Base-by-base conservation (phyloP, 495 filamentous ascomycete genomes). In the Cercophora samala region DNA sequence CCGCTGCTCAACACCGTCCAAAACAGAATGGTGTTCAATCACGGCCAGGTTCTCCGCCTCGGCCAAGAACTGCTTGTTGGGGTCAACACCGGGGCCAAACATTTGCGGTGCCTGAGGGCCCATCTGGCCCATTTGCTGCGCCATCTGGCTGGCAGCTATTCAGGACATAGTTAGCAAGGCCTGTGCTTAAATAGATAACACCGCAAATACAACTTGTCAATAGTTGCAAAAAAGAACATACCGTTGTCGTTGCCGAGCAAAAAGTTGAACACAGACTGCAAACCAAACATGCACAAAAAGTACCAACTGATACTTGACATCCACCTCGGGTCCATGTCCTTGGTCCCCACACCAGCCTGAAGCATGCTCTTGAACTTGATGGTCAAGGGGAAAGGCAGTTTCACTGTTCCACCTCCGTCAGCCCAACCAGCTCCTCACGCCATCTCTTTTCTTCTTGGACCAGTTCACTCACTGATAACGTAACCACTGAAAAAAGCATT, bases 341-440 rank as follows among this genome's bases (percentile, higher is more conserved):
- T 91, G 2, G 96, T 99, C 64, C 90, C 91, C 32, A 99, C 93
- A 69, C 96, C 95, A 13, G 93, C 93, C 80, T 99, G 95, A 55
- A 99, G 86, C 95, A 99, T 99, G 63, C 91, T 93, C 83, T 99
- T 99, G 83, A 99, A 99, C 74, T 96, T 93, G 73, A 97, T 93
- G 15, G 95, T 99, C 64, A 99, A 83, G 1, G 95, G 96, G 80
- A 99, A 99, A 3, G 95, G 95, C n/a, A 99, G 78, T 89, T 97
- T 97, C 86, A 99, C 93, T 60, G 46, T 54, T 60, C 4, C 8
- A 13, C 5, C 23, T 13, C n/a, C 21, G 22, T 25, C 23, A 29
- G 23, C 58, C 46, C 22, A 6, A 69, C 74, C 69, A 71, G 66
- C 60, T 25, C n/a, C 9, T 3, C 13, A 8, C 2, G 11, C 42